Conservation (phyloP, 2,329 filamentous ascomycete species). For the Simplicillium sp. region DNA sequence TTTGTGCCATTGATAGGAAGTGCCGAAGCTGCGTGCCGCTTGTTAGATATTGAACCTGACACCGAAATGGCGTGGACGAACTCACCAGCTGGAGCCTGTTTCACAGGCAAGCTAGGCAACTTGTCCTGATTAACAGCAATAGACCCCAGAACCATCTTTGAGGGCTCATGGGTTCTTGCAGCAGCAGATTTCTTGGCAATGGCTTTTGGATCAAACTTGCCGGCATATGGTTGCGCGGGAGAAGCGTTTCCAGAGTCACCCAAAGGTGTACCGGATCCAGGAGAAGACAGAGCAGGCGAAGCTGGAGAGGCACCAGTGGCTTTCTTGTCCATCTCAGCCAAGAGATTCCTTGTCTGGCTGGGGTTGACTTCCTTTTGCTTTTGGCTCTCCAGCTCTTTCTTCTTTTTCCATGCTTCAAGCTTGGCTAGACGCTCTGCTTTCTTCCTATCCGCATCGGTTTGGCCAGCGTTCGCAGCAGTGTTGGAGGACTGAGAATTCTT, state of each 20-base stretch:
- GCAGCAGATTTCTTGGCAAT: conserved; percentile 71
- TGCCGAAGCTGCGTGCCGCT: conserved; percentile 30
- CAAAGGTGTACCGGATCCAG: conserved; percentile 36
- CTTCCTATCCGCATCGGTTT: conserved; percentile 59
- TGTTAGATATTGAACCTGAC: conserved; percentile 12
- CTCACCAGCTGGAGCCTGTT: conserved; percentile 27
- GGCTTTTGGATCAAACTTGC: conserved; percentile 80
- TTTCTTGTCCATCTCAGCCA: conserved; percentile 67
- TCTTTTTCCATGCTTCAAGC: conserved; percentile 86
- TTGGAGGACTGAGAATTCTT: conserved; percentile 39
- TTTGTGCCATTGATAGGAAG: conserved; percentile 62
- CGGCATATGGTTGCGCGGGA: conserved; percentile 53
- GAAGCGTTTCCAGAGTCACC: conserved; percentile 34
- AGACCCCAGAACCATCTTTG: conserved; percentile 37
- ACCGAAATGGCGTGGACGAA: background rate
- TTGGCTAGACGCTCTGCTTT: conserved; percentile 75
- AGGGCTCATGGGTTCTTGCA: conserved; percentile 42
- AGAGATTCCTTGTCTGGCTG: conserved; percentile 55
- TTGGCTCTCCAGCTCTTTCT: conserved; percentile 66
- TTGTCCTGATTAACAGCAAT: conserved; percentile 31
- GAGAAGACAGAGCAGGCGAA: conserved; percentile 42
- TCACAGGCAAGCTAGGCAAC: conserved; percentile 16
- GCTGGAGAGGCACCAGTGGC: conserved; percentile 37
- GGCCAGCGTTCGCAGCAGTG: conserved; percentile 31
- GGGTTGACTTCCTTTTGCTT: conserved; percentile 61